Base-by-base conservation (phyloP, 2,329 filamentous ascomycete genomes). In the Fusarium albosuccineum region DNA sequence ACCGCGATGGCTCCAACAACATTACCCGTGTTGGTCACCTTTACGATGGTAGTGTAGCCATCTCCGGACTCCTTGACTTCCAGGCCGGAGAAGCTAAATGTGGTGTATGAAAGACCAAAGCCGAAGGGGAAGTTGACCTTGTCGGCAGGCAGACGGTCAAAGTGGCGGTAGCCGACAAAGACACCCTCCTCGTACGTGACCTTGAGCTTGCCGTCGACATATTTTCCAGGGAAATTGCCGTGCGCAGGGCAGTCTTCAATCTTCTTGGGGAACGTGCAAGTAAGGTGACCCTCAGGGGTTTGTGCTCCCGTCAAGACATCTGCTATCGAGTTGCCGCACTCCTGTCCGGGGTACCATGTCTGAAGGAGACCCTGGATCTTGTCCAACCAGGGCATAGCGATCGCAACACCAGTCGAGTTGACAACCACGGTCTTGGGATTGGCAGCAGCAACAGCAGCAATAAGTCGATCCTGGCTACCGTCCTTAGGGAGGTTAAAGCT, bases 331-430 rank as follows among this genome's bases (percentile, higher is more conserved):
- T 91, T 90, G 4, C 89, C 90, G 37, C 86, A 86, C 77, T 92
- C 90, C 70, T 91, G 89, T 6, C 90, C 89, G 57, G 88, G 87
- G 72, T 90, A 92, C 89, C 89, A 91, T n/a, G 86, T 84, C 73
- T 86, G 89, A 5, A 91, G 70, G 39, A 91, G 84, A 27, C 86
- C 88, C n/a, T 86, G 86, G 16, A 90, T 81, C 36, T 82, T 72
- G 39, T 79, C 73, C 3, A 83, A 74, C 86, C 86, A 88, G 2
- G 86, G 86, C 85, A 89, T 83, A 0, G 83, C 81, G n/a, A 88
- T 78, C 2, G 89, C 87, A 0, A 88, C 89, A 54, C 89, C 89
- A 1, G 88, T 89, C 40, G 90, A 89, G 70, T 89, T 86, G 14
- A 91, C 85, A 8, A 91, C 83, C 6, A 87, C 83, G 9, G 87